Evolutionary conservation across 129 eudicot species (phyloP), one percentile per base, ranked within the genome.

Genomic region (Mikania micrantha): DNA sequence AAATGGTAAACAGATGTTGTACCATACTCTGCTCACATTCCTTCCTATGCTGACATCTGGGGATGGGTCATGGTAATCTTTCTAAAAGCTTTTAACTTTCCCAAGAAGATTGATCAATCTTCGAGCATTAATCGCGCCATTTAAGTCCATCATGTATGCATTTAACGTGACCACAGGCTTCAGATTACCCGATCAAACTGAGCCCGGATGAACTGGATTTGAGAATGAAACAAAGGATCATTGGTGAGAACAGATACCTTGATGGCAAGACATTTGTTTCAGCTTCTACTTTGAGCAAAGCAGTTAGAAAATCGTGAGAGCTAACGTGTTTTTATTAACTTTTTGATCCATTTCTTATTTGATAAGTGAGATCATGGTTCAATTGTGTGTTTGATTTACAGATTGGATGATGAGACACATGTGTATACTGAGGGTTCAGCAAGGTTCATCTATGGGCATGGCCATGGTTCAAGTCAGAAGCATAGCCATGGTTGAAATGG

Each of bases 21-120:
- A 53, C 90, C 91, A 21, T 93, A 88, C 79, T 85, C 96, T 0
- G 96, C 96, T 70, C 99, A 93, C 74, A 88, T 93, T 69, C 99
- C 99, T 53, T 92, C 98, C 10, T 92, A 85, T 84, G 98, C 98
- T 17, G 98, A 92, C 78, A 84, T 89, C 8, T 93, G 99, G 99
- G 99, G 99, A 50, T 93, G 99, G 99, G 82, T 89, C 68, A 89
- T 93, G 88, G 99, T 93, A 76, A 76, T 44, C 21, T 41, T 67
- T 13, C 62, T 16, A 69, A 11, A 16, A 3, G 13, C 35, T 20
- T 64, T 31, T 38, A 20, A 10, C 68, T 32, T 7, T 45, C 22
- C 0, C 7, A 53, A 9, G 41, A n/a, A 22, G 38, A 20, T 36
- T 3, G 20, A 2, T 2, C n/a, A 53, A 7, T 6, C 11, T 36